A percentile compares a stretch with the other conserved stretches of the same genome.
These are phyloP conservation scores for Geotrichum aggregatum DNA, from an alignment of 1,139 yeast genomes.

Conservation along the genomic window DNA sequence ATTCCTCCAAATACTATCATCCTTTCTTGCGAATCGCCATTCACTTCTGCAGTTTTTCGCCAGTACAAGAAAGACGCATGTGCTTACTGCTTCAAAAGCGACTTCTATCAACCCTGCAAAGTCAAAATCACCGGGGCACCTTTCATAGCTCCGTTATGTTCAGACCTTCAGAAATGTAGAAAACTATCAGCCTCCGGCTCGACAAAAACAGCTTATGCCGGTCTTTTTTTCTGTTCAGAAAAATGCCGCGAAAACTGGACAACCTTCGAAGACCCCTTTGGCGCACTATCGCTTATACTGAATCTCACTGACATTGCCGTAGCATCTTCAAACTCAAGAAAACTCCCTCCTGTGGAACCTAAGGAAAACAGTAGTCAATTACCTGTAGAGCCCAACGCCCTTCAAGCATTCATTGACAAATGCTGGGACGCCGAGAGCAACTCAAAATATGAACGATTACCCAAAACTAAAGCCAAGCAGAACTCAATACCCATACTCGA, in stretches of 20 bases:
- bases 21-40: conserved; percentile 43
- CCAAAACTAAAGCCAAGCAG: conserved; percentile 2
- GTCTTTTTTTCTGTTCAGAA: conserved; percentile 54
- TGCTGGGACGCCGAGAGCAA: conserved; percentile 3
- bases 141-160: conserved; percentile 1
- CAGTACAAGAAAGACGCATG: conserved; percentile 68
- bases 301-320: conserved; percentile 36
- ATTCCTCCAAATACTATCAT: conserved; percentile 47
- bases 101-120: conserved; percentile 49
- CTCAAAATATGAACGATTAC: background rate
- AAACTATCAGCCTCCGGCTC: conserved; percentile 24
- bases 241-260: conserved; percentile 44
- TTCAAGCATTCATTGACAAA: conserved; percentile 5
- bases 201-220: conserved; percentile 41
- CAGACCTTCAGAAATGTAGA: conserved; percentile 3
- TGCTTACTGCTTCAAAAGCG: conserved; percentile 51
- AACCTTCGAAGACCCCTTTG: conserved; percentile 31
- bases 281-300: conserved; percentile 35
- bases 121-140: conserved; percentile 23
- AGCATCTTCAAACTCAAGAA: conserved; percentile 23
- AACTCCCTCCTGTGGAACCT: conserved; percentile 1
- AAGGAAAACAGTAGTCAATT: background rate
- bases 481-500: conserved; percentile 8
- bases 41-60: conserved; percentile 48
- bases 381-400: background rate